Base-by-base conservation (phyloP, 371 early-diverging fungal genomes). In the Apophysomyces sp. region DNA sequence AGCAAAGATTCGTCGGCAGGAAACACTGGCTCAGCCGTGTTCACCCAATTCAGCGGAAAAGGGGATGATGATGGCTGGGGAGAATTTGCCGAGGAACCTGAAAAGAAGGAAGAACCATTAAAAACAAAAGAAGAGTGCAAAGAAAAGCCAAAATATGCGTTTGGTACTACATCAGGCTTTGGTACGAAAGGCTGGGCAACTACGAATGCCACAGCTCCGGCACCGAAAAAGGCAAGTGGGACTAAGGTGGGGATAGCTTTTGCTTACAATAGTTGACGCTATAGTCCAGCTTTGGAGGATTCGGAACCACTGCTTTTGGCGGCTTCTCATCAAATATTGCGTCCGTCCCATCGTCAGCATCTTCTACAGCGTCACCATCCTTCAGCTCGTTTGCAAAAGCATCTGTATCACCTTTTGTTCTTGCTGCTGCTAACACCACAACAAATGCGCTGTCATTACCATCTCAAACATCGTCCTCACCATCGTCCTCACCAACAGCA, bases 131-230 rank as follows among this genome's bases (percentile, higher is more conserved):
- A 9, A 32, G 58, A 30, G 31, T 18, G 36, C 27, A 30, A 53
- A 52, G 68, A 66, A 13, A 67, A 73, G 41, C 68, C 72, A 30
- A 80, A 80, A 53, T 80, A 80, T 56, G 71, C 77, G 0, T 80
- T 80, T 73, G 80, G 80, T 36, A 58, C 75, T 27, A 69, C 80
- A 41, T 80, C 80, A 36, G 80, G 80, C 9, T 80, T 80, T 51
- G 80, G 80, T 36, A 73, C 68, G 18, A 76, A 77, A 58, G 75
- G 70, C 9, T 80, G 77, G 80, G 68, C 66, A 44, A 60, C 71
- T 16, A 30, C 66, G 37, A 68, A 70, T 51, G 62, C 65, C 58
- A 70, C 73, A 12, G 55, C 73, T n/a, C 67, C 75, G n/a, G 57
- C 59, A 3, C 55, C 76, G 12, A 63, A 68, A 31, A 77, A 77